Conservation (phyloP, 495 filamentous ascomycete species). For the Penicillium verhagenii region DNA sequence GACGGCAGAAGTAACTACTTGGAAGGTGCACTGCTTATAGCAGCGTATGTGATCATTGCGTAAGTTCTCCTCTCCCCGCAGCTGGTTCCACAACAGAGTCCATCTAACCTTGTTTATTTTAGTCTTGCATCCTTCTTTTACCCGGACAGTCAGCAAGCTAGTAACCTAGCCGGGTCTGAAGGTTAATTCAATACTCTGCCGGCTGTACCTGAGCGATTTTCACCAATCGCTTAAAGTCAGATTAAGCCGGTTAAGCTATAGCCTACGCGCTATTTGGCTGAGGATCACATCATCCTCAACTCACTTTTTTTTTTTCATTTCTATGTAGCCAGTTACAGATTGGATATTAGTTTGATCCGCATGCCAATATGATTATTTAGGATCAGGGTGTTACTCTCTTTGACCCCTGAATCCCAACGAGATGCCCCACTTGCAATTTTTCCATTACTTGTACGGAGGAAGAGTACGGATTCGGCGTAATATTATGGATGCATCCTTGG, state of each 20-base stretch:
- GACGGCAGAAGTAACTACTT: conserved; percentile 89
- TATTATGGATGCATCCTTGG: too few species aligned
- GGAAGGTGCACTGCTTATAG: conserved; percentile 77
- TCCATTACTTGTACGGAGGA: too few species aligned
- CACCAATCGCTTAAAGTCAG: neutral
- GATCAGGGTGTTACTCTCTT: neutral
- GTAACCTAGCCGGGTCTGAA: conserved; percentile 25
- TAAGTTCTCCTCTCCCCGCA: conserved; percentile 16
- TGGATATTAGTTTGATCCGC: neutral
- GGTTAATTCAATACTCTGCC: neutral
- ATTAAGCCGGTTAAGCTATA: neutral
- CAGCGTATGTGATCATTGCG: conserved; percentile 66
- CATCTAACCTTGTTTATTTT: conserved; percentile 8
- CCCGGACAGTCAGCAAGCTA: conserved; percentile 24
- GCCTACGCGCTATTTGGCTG: too few species aligned
- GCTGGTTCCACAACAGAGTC: neutral
- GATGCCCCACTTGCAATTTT: neutral
- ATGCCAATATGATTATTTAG: neutral
- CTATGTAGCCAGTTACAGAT: conserved; percentile 3
- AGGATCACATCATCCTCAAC: neutral
- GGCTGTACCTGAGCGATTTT: neutral
- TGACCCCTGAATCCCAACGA: neutral
- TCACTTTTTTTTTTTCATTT: neutral
- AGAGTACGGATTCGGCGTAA: too few species aligned
- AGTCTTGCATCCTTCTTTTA: conserved; percentile 44